A percentile compares a stretch with the other conserved stretches of the same genome.
Evolutionary conservation across 805 yeast species (phyloP).

Genomic region (Pichia paraexigua): DNA sequence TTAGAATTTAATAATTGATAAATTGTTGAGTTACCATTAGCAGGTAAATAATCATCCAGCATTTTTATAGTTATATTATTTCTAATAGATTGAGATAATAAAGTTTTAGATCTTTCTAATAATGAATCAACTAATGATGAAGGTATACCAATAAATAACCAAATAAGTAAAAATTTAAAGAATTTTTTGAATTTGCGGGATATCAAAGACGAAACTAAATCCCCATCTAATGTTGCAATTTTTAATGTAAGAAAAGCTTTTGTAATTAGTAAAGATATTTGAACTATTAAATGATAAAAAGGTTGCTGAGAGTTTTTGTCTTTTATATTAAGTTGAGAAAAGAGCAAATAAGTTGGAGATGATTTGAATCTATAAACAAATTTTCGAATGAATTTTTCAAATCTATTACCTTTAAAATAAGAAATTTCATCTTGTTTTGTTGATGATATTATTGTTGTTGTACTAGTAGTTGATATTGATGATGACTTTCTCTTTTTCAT

Average conservation of each 20-base stretch:
- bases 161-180: slow-evolving; percentile 51
- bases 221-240: slow-evolving; percentile 83
- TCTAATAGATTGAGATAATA: slow-evolving; percentile 53
- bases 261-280: slow-evolving; percentile 50
- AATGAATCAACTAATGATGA: slow-evolving; percentile 73
- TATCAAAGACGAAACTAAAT: slow-evolving; percentile 72
- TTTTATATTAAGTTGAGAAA: slow-evolving; percentile 13
- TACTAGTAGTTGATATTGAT: no score
- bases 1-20: slow-evolving; percentile 55
- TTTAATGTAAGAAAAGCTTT: slow-evolving; percentile 71
- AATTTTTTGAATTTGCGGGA: slow-evolving; percentile 60
- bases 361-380: slow-evolving; percentile 3
- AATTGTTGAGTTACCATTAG: slow-evolving; percentile 58
- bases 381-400: background rate
- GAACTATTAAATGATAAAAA: slow-evolving; percentile 33
- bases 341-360: slow-evolving; percentile 15
- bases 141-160: slow-evolving; percentile 85
- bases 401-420: background rate
- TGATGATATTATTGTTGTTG: no score
- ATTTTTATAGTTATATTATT: slow-evolving; percentile 55
- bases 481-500: slow-evolving; percentile 1
- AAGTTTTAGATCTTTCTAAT: slow-evolving; percentile 50
- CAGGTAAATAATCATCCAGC: slow-evolving; percentile 66
- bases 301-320: slow-evolving; percentile 11
- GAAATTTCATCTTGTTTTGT: background rate